Percentiles rank a stretch among this genome's conserved stretches.
Conservation (phyloP, 2,329 filamentous ascomycete genomes). For the Curvularia lunata region DNA sequence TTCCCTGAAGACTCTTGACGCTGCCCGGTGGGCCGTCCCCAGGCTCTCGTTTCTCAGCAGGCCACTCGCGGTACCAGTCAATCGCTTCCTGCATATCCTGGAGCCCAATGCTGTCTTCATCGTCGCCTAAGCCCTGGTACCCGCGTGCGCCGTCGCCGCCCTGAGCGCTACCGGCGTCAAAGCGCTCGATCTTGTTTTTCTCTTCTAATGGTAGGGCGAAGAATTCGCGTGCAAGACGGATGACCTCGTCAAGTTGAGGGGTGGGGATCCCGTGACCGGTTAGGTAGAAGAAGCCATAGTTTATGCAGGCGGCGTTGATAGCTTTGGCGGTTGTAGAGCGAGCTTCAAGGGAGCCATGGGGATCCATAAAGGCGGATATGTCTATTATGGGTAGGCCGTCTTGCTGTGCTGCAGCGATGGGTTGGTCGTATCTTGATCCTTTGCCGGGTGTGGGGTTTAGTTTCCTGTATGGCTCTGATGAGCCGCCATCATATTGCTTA, state of each 20-base stretch:
- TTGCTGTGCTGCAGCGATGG: slow-evolving; percentile 23
- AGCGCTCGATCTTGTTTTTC: slow-evolving; percentile 46
- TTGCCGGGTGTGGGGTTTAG: slow-evolving; percentile 32
- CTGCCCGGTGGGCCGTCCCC: slow-evolving; percentile 26
- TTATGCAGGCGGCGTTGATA: slow-evolving; percentile 46
- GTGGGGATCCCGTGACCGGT: slow-evolving; percentile 50
- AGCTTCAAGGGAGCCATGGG: slow-evolving; percentile 20
- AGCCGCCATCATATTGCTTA: slow-evolving; percentile 5
- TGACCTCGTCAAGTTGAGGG: slow-evolving; percentile 32
- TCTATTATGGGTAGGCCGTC: slow-evolving; percentile 50
- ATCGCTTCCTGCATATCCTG: slow-evolving; percentile 51
- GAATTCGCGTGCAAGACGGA: slow-evolving; percentile 44
- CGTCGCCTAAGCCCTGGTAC: slow-evolving; percentile 48
- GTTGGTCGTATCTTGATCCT: slow-evolving; percentile 17
- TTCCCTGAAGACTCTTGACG: slow-evolving; percentile 47
- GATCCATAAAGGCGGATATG: slow-evolving; percentile 48
- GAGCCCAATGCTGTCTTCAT: slow-evolving; percentile 41
- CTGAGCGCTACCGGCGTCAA: slow-evolving; percentile 39
- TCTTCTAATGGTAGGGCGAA: slow-evolving; percentile 38
- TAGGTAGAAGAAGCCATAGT: slow-evolving; percentile 55
- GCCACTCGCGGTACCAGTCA: slow-evolving; percentile 49
- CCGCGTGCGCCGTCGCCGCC: slow-evolving; percentile 49
- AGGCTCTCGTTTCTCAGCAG: slow-evolving; percentile 19
- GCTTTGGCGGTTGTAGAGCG: slow-evolving; percentile 38
- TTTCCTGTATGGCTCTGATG: not conserved